These are phyloP conservation scores for Russula emetica DNA, from an alignment of 768 basidiomycete species.

Conservation along the genomic window DNA sequence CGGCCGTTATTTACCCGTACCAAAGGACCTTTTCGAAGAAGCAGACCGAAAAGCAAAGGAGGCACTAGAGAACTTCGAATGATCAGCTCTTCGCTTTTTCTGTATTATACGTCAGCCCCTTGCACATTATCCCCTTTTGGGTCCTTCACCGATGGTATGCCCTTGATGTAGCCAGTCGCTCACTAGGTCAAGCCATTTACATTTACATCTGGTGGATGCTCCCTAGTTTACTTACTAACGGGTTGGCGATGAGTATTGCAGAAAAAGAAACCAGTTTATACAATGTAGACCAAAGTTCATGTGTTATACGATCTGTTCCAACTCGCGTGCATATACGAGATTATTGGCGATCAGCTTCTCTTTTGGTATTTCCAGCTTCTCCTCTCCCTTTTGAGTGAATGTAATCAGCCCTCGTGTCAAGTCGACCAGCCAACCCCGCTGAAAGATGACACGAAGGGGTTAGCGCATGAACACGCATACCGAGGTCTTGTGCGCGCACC, in stretches of 20 bases:
- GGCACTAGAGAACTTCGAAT: conserved; percentile 67
- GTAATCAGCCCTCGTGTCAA: conserved; percentile 62
- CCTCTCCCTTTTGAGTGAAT: conserved; percentile 79
- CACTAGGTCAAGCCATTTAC: neutral
- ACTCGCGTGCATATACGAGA: conserved; percentile 75
- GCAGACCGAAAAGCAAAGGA: conserved; percentile 87
- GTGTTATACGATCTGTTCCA: conserved; percentile 82
- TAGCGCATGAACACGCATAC: neutral
- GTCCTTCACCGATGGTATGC: neutral
- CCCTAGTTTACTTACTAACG: neutral
- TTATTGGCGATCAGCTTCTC: conserved; percentile 76
- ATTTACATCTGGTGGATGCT: neutral
- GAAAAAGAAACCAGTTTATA: conserved; percentile 31
- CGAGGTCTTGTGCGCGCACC: conserved; percentile 41
- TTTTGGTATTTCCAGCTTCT: conserved; percentile 81
- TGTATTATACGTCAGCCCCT: conserved; percentile 31
- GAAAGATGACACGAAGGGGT: conserved; percentile 18
- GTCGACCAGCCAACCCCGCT: conserved; percentile 87
- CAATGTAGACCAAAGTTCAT: neutral
- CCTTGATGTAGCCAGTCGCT: neutral
- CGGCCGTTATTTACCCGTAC: conserved; percentile 76
- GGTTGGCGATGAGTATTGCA: neutral
- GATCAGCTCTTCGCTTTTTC: conserved; percentile 27
- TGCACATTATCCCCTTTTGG: neutral
- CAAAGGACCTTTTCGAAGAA: conserved; percentile 76